Conservation (phyloP, 202 grass and related monocot species). For the Saccharum hybrid region DNA sequence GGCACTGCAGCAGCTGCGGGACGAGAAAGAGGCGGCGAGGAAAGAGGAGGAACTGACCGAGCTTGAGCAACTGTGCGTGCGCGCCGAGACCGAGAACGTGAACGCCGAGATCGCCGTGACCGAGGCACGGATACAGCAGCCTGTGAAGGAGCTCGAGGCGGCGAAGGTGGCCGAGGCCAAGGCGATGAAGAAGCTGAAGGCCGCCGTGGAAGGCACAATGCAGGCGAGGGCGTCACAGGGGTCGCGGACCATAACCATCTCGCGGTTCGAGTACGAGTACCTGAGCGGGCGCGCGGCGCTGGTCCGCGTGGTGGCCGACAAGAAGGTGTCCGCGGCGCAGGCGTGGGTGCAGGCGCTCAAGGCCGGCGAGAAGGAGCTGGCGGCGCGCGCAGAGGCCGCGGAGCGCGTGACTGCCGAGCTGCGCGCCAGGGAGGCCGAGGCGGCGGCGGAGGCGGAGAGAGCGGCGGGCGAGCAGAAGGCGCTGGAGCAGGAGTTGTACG, state of each 20-base stretch:
- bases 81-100: conserved; percentile 46
- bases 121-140: conserved; percentile 40
- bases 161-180: conserved; percentile 61
- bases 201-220: conserved; percentile 48
- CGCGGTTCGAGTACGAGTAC: conserved; percentile 87
- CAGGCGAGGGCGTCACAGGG: conserved; percentile 44
- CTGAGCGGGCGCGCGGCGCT: conserved; percentile 56
- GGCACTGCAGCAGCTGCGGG: conserved; percentile 64
- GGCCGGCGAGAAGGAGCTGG: conserved; percentile 66
- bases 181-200: conserved; percentile 69
- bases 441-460: conserved; percentile 44
- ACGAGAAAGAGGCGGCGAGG: conserved; percentile 53
- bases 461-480: conserved; percentile 36
- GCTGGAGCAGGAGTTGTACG: conserved; percentile 53
- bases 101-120: conserved; percentile 39
- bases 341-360: conserved; percentile 73
- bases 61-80: conserved; percentile 53
- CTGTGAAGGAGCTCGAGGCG: conserved; percentile 64
- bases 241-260: conserved; percentile 56
- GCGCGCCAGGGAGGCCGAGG: conserved; percentile 40
- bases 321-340: conserved; percentile 77
- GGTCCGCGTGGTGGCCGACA: conserved; percentile 66
- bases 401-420: conserved; percentile 47
- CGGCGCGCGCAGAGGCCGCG: conserved; percentile 43
- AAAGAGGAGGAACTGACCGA: conserved; percentile 57